Evolutionary conservation across 2,329 filamentous ascomycete genomes (phyloP), one percentile per base, ranked within the genome.

Genomic region (Penicillium glabrum): DNA sequence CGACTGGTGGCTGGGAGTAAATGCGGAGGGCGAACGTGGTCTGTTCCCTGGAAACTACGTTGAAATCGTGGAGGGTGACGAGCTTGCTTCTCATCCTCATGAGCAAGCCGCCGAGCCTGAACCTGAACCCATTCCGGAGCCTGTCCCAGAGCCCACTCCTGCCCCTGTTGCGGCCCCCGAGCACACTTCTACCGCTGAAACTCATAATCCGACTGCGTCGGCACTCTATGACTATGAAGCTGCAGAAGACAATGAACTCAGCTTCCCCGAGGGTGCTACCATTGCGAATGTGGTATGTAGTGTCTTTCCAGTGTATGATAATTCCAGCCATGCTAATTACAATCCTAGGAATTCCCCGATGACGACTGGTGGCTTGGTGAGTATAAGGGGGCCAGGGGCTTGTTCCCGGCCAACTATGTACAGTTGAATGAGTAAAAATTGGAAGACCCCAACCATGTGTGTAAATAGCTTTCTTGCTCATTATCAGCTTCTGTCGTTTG

Each of bases 311-410:
- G 16, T 26, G 11, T 33, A 47, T 21, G 39, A 19, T 21, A 27
- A 31, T 9, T 50, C 45, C 33, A 41, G 24, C 45, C 9, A 7
- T 57, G 46, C 73, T 78, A 66, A 71, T 44, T 44, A 24, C 54
- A 13, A 44, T 46, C 29, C 21, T 66, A 89, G 87, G 91, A 97
- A 79, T 98, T 98, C 76, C 95, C 95, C 2, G 95, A 98, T 68
- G 93, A 98, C 64, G 95, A 99, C 72, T 99, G 95, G 95, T 99
- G 95, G 95, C 89, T 93, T 67, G 95, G 95, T 57, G 86, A 90
- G 68, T 96, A 89, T 75, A 82, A 87, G 26, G 92, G 92, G 50
- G 84, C 88, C 56, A 84, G 84, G 29, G 95, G 95, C 60, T 82
- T 99, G 46, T 99, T 99, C 85, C 79, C 79, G 10, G 76, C 78